Evolutionary conservation across 2,329 filamentous ascomycete species (phyloP), one percentile per base, ranked within the genome.

Genomic region (Chaetomiaceae sp.): DNA sequence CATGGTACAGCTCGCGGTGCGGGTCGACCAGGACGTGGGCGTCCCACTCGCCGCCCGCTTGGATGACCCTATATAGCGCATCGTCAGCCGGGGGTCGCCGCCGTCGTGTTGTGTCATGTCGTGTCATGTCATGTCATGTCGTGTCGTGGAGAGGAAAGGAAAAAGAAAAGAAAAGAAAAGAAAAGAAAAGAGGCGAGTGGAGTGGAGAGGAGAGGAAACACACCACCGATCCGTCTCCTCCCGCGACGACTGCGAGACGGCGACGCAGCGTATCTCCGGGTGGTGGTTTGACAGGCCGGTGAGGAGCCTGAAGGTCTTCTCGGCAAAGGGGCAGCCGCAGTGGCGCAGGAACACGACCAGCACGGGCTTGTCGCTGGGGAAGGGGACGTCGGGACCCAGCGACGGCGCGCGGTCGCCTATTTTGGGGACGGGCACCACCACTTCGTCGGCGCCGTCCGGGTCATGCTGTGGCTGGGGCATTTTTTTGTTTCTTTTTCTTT

Each of bases 241-340:
- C 20, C 70, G 62, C 6, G 73, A 73, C 11, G 77, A 82, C 67
- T 87, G 83, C 4, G 82, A 85, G 14, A 87, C 71, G 41, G 83
- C 83, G 46, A 86, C 67, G 71, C 80, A 85, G 62, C 77, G 72
- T 10, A 84, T 65, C 21, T 72, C 67, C 10, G 70, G 69, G 64
- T 84, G 69, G 30, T 70, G 62, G 34, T 71, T 68, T 13, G 82
- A 82, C 53, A 81, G 65, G 38, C 72, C 66, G 40, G 79, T 75
- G 27, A 87, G 71, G 29, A 65, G 61, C 51, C 74, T 73, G 67
- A 86, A 86, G 11, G 78, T 79, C 66, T 87, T 86, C 65, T 87
- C 85, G 13, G 84, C 84, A 66, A 87, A 88, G 10, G 86, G 86
- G 70, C 85, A 88, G 30, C 86, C 86, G 65, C 85, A 89, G 66